Evolutionary conservation across 2,329 filamentous ascomycete genomes (phyloP).

Genomic region (Sclerotinia spermophila): DNA sequence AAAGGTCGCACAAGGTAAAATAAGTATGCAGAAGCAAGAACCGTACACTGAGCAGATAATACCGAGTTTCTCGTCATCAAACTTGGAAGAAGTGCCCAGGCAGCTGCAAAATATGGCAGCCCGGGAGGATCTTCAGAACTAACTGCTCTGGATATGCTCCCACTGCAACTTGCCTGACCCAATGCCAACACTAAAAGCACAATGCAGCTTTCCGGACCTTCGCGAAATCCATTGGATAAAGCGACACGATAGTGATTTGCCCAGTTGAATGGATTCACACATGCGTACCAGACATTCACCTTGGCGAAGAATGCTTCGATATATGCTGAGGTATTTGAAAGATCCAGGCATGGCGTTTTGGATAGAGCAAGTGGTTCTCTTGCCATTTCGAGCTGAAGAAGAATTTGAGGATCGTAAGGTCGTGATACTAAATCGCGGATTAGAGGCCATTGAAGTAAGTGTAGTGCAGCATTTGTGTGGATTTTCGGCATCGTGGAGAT

Average conservation of each 20-base stretch:
- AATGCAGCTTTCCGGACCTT: conserved; percentile 78
- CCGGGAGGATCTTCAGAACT: conserved; percentile 69
- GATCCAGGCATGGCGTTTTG: conserved; percentile 62
- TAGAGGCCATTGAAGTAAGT: conserved; percentile 75
- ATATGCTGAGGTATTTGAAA: conserved; percentile 71
- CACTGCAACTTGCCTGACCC: conserved; percentile 70
- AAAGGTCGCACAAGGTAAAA: conserved; percentile 79
- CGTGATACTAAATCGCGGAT: conserved; percentile 74
- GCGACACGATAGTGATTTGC: conserved; percentile 70
- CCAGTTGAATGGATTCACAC: conserved; percentile 81
- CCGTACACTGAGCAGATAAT: conserved; percentile 73
- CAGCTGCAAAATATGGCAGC: conserved; percentile 74
- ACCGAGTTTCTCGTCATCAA: conserved; percentile 79
- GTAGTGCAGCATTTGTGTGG: conserved; percentile 75
- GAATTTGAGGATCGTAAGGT: conserved; percentile 76
- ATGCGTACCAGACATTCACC: conserved; percentile 83
- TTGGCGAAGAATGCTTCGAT: conserved; percentile 76
- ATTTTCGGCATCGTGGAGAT: conserved; percentile 84
- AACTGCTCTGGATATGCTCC: conserved; percentile 70
- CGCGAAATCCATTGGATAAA: conserved; percentile 69
- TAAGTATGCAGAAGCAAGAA: conserved; percentile 75
- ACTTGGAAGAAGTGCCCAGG: conserved; percentile 72
- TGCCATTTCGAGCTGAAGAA: conserved; percentile 77
- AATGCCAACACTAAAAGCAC: conserved; percentile 74
- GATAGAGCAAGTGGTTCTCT: conserved; percentile 69